Evolutionary conservation across 2,329 filamentous ascomycete species (phyloP).

Genomic region (Curvularia spicifera): DNA sequence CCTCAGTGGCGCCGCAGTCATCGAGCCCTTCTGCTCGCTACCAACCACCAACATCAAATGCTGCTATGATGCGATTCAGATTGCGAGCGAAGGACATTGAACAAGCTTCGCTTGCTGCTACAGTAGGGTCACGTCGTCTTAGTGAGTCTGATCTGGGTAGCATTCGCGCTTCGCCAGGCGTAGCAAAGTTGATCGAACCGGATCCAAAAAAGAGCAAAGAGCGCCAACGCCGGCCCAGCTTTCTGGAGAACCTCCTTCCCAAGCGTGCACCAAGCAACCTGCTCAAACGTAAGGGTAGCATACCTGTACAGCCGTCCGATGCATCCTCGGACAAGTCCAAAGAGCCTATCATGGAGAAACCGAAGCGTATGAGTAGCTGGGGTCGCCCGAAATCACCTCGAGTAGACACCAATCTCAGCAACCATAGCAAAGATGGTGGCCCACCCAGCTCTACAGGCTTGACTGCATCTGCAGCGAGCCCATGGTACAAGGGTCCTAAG

Average conservation of each 20-base stretch:
- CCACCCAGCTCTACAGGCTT: conserved; percentile 52
- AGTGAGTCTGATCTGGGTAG: conserved; percentile 69
- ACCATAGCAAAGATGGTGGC: conserved; percentile 62
- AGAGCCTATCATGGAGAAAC: conserved; percentile 43
- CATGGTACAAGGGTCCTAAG: conserved; percentile 47
- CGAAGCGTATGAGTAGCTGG: conserved; percentile 52
- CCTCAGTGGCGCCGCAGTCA: conserved; percentile 34
- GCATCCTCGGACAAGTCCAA: conserved; percentile 36
- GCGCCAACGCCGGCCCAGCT: conserved; percentile 59
- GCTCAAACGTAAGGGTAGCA: conserved; percentile 58
- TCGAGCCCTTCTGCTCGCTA: conserved; percentile 44
- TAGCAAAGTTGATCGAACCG: conserved; percentile 66
- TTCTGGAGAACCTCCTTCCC: conserved; percentile 56
- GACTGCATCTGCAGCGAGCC: conserved; percentile 43
- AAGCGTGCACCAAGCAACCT: conserved; percentile 52
- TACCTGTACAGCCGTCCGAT: conserved; percentile 40
- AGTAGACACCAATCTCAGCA: conserved; percentile 48
- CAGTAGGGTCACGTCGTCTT: conserved; percentile 71
- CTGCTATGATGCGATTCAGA: conserved; percentile 61
- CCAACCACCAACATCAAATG: conserved; percentile 61
- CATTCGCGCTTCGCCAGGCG: conserved; percentile 62
- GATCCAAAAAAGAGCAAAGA: conserved; percentile 48
- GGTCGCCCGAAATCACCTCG: conserved; percentile 51
- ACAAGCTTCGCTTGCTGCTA: conserved; percentile 65
- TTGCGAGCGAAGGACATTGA: conserved; percentile 60